These are phyloP conservation scores for Aspergillus sp. DNA, from an alignment of 2,329 filamentous ascomycete genomes.

Conservation along the genomic window DNA sequence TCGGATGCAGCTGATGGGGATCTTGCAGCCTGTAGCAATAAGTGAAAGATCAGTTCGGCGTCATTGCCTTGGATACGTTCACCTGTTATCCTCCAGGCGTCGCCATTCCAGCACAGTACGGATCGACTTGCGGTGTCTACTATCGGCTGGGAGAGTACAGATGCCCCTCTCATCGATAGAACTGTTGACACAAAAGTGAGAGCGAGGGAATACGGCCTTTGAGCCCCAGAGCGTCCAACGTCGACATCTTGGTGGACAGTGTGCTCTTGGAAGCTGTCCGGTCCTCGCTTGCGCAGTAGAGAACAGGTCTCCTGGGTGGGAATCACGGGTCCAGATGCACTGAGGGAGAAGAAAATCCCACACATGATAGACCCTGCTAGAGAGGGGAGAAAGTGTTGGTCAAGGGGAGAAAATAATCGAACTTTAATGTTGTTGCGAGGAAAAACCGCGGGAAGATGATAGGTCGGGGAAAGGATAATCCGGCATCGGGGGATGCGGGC, in stretches of 20 bases:
- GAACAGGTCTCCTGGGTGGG: constrained; percentile 33
- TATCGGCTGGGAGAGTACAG: constrained; percentile 72
- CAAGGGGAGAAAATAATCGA: neutral
- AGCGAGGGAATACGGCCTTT: constrained; percentile 33
- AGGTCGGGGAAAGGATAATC: neutral
- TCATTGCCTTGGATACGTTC: constrained; percentile 70
- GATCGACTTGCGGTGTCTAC: constrained; percentile 57
- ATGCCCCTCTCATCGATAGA: constrained; percentile 78
- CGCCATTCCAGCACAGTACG: constrained; percentile 93
- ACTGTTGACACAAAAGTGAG: constrained; percentile 79
- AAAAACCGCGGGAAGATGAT: neutral
- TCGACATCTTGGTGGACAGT: constrained; percentile 23
- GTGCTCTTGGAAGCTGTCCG: constrained; percentile 42
- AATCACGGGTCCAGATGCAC: constrained; percentile 26
- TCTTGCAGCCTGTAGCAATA: constrained; percentile 51
- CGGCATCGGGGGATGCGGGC: neutral
- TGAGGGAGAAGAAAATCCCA: constrained; percentile 55
- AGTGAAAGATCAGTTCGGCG: constrained; percentile 65
- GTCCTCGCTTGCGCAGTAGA: constrained; percentile 42
- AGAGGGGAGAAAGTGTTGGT: neutral
- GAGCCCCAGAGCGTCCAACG: constrained; percentile 9
- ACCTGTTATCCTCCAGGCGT: constrained; percentile 76
- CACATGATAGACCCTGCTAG: constrained; percentile 35
- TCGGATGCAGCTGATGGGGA: constrained; percentile 1
- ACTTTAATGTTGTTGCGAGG: neutral